A percentile compares a stretch with the other conserved stretches of the same genome.
Evolutionary conservation across 441 rosid species (phyloP).

Genomic region (Codiaeum variegatum): DNA sequence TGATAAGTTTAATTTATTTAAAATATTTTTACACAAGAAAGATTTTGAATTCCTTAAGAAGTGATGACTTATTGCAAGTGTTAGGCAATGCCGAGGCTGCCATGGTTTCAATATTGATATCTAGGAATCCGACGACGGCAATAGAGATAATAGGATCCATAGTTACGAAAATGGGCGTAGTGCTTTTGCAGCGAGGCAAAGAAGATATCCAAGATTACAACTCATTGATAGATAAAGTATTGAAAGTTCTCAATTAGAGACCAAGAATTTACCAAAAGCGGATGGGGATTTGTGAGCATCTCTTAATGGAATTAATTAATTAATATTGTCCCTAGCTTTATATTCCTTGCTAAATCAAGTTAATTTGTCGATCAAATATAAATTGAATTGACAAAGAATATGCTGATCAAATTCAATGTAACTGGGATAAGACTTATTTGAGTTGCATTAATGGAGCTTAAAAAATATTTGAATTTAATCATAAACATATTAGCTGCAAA

Average conservation of each 20-base stretch:
- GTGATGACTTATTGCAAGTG: too few species aligned
- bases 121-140: too few species aligned
- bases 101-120: too few species aligned
- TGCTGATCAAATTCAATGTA: not conserved
- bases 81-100: too few species aligned
- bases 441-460: not conserved
- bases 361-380: not conserved
- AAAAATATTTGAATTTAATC: not conserved
- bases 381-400: not conserved
- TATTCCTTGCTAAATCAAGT: not conserved
- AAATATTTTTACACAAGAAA: too few species aligned
- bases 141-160: too few species aligned
- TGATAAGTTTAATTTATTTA: too few species aligned
- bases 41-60: too few species aligned
- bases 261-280: slow-evolving; percentile 72
- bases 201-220: too few species aligned
- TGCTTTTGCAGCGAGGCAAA: too few species aligned
- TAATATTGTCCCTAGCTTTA: slow-evolving; percentile 12
- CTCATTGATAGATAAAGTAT: too few species aligned
- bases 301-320: slow-evolving; percentile 19
- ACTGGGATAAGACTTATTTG: not conserved
- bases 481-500: not conserved
- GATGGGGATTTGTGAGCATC: slow-evolving; percentile 95
- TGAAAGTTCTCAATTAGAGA: slow-evolving; percentile 75
- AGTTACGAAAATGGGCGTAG: too few species aligned